Conservation (phyloP, 352 stramenopile genomes). For the Plasmopara halstedii region DNA sequence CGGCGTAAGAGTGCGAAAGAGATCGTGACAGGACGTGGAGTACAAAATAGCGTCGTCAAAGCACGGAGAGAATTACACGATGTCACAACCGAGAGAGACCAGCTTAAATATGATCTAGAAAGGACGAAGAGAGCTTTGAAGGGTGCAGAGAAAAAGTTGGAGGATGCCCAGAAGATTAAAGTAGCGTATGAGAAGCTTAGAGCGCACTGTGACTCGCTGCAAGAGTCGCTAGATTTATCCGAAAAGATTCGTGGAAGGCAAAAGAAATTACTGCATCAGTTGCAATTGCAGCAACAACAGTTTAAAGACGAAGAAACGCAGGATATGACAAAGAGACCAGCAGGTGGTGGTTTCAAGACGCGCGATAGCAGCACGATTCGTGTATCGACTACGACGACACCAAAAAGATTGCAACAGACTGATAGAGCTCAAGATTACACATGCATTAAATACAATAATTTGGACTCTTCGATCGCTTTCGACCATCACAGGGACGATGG, state of each 20-base stretch:
- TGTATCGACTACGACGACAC: constrained; percentile 1
- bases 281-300: constrained; percentile 29
- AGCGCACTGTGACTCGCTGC: constrained; percentile 59
- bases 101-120: constrained; percentile 69
- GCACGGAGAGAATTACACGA: constrained; percentile 51
- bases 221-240: constrained; percentile 73
- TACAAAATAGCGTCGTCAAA: constrained; percentile 15
- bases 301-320: constrained; percentile 5
- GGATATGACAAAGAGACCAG: constrained; percentile 10
- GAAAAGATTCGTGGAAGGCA: constrained; percentile 69
- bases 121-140: constrained; percentile 39
- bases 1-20: constrained; percentile 15
- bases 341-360: constrained; percentile 1
- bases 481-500: constrained; percentile 11
- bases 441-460: constrained; percentile 25
- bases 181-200: constrained; percentile 66
- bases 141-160: constrained; percentile 36
- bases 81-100: constrained; percentile 63
- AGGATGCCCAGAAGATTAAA: constrained; percentile 40
- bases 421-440: neutral
- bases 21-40: neutral
- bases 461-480: constrained; percentile 30
- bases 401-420: neutral
- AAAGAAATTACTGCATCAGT: constrained; percentile 70
- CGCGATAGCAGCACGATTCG: neutral